Conservation (phyloP, 108 stramenopile genomes). For the Nannochloropsis salina region DNA sequence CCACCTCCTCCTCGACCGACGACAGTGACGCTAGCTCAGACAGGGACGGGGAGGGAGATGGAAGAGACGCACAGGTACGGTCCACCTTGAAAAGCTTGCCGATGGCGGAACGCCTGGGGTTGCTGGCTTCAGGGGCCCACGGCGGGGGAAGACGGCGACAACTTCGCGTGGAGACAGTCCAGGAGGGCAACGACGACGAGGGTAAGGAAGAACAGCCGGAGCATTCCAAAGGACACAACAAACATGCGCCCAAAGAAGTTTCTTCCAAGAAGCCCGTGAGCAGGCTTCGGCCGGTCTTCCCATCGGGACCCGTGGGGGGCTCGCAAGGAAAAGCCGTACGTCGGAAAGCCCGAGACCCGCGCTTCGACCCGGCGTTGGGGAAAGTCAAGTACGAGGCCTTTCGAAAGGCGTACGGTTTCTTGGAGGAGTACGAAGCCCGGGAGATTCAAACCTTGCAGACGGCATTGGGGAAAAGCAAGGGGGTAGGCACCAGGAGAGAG, state of each 20-base stretch:
- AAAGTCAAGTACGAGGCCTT: conserved; percentile 45
- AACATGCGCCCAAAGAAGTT: conserved; percentile 24
- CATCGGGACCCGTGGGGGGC: background rate
- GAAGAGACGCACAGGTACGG: background rate
- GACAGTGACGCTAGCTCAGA: background rate
- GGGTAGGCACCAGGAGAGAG: background rate
- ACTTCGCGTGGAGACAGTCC: background rate
- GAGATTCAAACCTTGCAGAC: conserved; percentile 34
- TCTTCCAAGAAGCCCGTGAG: conserved; percentile 35
- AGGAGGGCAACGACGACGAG: background rate
- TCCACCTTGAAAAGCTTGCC: background rate
- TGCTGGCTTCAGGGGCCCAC: background rate
- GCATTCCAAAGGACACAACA: background rate
- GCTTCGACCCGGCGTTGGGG: conserved; percentile 37
- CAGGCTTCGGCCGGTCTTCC: conserved; percentile 35
- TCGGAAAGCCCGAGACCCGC: conserved; percentile 31
- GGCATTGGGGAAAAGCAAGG: conserved; percentile 31
- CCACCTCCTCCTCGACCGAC: background rate
- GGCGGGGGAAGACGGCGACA: background rate
- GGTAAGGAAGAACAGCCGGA: background rate
- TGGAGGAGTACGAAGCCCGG: conserved; percentile 36
- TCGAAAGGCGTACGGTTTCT: conserved; percentile 42
- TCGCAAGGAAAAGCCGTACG: background rate
- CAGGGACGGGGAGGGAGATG: background rate
- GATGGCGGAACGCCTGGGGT: background rate